Base-by-base conservation (phyloP, 1,284 basidiomycete species). In the Ceratobasidium sp. region DNA sequence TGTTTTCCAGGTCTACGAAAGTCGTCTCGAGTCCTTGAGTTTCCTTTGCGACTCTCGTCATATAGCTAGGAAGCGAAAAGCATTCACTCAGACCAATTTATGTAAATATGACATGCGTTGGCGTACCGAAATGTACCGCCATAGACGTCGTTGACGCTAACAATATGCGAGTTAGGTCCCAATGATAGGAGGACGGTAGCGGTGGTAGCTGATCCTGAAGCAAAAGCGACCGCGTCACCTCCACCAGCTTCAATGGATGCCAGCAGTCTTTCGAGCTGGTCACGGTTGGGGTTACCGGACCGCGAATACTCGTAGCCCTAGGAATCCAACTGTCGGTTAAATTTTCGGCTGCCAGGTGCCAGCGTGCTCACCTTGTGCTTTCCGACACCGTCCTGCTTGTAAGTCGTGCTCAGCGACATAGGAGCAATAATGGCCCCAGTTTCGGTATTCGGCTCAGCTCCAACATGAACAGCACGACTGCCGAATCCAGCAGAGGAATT, bases 391-490 rank as follows among this genome's bases (percentile, higher is more conserved):
- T 91, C 83, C 82, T 98, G 97, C 81, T 91, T 91, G 86, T 93
- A 99, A 0, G 97, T 99, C 14, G 97, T 98, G 79, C 92, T 93
- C 57, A 98, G 87, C n/a, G 93, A 94, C 80, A 99, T 93, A 27
- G 93, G 80, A 0, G 95, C 94, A 64, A 98, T 96, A 48, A 99
- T 96, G 0, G 96, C 96, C 45, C 93, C 93, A 0, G 96, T 97
- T 78, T 88, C 84, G 0, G 85, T 79, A 79, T 90, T 89, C 0
- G 95, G 87, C 73, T 95, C 92, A 19, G 93, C 94, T 17, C 95
- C 97, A 31, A 95, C 90, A 81, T 98, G 97, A 77, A 99, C 56
- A 24, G 72, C 72, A 11, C 72, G 72, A 33, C 60, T 73, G 9
- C 72, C 72, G 24, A 73, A 73, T 19, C 60, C 72, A 48, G 72